Percentiles rank a stretch among this genome's conserved stretches.
These are phyloP conservation scores for Claviceps pusilla DNA, from an alignment of 2,329 filamentous ascomycete genomes.

Conservation along the genomic window DNA sequence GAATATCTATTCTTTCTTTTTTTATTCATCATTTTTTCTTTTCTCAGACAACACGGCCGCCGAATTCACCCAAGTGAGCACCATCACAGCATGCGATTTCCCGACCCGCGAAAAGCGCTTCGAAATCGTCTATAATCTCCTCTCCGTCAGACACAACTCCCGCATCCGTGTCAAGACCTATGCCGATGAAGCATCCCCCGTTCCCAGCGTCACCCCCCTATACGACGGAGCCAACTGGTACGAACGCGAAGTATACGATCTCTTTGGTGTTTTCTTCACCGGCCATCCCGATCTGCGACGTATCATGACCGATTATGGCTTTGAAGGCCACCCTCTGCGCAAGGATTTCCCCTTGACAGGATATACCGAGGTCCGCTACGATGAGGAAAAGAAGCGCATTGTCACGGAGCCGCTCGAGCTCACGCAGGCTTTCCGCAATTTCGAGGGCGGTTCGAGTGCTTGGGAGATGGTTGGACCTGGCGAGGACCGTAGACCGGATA, in stretches of 20 bases:
- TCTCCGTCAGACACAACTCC: slow-evolving; percentile 90
- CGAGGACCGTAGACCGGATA: slow-evolving; percentile 63
- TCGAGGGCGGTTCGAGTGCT: slow-evolving; percentile 69
- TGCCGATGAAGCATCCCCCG: slow-evolving; percentile 85
- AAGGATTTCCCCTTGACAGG: slow-evolving; percentile 98
- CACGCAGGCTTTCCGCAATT: slow-evolving; percentile 97
- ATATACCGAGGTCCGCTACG: slow-evolving; percentile 94
- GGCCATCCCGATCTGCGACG: slow-evolving; percentile 89
- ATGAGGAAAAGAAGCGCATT: slow-evolving; percentile 99
- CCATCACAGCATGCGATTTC: slow-evolving; percentile 90
- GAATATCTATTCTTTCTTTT: not conserved
- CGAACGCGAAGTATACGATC: slow-evolving; percentile 91
- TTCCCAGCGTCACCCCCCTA: slow-evolving; percentile 72
- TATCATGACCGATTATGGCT: slow-evolving; percentile 99
- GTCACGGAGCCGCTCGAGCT: slow-evolving; percentile 95
- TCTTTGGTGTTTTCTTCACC: slow-evolving; percentile 94
- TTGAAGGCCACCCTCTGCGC: slow-evolving; percentile 89
- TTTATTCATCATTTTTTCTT: not conserved
- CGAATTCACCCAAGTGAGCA: slow-evolving; percentile 86
- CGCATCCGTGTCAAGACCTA: slow-evolving; percentile 98
- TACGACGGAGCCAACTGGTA: slow-evolving; percentile 98
- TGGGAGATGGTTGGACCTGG: slow-evolving; percentile 56
- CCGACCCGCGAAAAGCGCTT: slow-evolving; percentile 91
- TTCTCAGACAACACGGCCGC: slow-evolving; percentile 74
- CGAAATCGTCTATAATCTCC: slow-evolving; percentile 93